phyloP scores from a whole-genome alignment of 2,329 filamentous ascomycete genomes.

The Colletotrichum chrysophilum region DNA sequence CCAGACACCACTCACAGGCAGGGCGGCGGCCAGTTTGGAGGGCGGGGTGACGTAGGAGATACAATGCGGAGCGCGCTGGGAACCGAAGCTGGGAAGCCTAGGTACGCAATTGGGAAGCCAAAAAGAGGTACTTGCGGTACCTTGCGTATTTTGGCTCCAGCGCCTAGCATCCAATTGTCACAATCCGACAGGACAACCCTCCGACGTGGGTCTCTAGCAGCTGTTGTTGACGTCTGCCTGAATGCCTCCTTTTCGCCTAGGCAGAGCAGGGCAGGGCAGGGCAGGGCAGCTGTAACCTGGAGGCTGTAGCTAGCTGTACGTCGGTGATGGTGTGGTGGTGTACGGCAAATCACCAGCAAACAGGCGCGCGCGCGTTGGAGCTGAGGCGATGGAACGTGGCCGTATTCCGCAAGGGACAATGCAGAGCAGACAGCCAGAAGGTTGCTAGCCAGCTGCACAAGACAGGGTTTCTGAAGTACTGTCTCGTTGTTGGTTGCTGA shows the following conservation, averaged over 20 bases:
- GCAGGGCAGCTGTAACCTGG: neutral
- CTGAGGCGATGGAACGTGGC: neutral
- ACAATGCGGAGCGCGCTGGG: constrained; percentile 5
- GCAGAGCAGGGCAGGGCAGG: neutral
- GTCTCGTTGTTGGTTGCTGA: neutral
- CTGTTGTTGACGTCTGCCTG: neutral
- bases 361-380: neutral
- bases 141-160: constrained; percentile 6
- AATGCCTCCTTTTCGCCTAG: neutral
- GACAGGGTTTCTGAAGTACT: neutral
- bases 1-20: constrained; percentile 14
- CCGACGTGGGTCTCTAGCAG: neutral
- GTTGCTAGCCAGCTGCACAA: neutral
- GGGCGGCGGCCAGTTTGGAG: constrained; percentile 5
- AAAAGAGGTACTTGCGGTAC: constrained; percentile 10
- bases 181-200: neutral
- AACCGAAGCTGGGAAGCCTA: neutral
- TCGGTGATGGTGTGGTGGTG: neutral
- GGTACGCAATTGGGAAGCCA: neutral
- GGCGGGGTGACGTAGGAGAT: constrained; percentile 20
- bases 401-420: neutral
- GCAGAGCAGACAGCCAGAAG: neutral
- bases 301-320: neutral
- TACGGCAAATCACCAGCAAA: neutral
- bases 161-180: constrained; percentile 3